These are phyloP conservation scores for Amoebophrya sp. DNA, from an alignment of 169 alveolate genomes.

Conservation along the genomic window DNA sequence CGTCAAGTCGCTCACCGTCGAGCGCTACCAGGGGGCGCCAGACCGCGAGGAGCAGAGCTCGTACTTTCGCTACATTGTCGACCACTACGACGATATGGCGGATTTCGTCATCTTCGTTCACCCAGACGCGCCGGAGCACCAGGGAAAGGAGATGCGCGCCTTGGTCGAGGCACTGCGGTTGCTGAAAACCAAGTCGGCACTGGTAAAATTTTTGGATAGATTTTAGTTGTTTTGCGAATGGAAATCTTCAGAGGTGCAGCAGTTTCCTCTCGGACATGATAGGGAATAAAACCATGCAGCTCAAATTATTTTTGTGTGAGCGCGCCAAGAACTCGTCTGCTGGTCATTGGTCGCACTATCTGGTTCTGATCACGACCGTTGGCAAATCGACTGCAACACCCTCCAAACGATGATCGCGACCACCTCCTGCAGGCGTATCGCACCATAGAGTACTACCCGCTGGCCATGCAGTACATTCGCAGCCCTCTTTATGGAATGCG, in stretches of 20 bases:
- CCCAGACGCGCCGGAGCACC: conserved; percentile 40
- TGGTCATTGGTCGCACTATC: no score
- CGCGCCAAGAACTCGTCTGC: no score
- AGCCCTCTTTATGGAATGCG: neutral
- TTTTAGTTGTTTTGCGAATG: no score
- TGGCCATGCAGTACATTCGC: neutral
- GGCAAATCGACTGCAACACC: no score
- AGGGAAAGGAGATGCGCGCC: conserved; percentile 37
- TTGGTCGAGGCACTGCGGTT: conserved; percentile 34
- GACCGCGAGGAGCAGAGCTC: conserved; percentile 45
- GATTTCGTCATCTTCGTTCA: conserved; percentile 46
- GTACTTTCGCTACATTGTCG: conserved; percentile 38
- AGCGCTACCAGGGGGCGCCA: conserved; percentile 37
- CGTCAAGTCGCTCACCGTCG: conserved; percentile 16
- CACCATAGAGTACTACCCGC: neutral
- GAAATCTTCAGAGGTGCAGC: no score
- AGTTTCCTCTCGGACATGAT: no score
- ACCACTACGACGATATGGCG: conserved; percentile 40
- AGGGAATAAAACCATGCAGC: no score
- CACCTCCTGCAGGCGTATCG: neutral
- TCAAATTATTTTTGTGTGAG: no score
- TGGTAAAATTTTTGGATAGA: no score
- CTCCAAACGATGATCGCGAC: neutral
- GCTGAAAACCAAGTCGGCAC: conserved; percentile 35
- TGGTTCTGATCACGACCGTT: no score